Evolutionary conservation across 768 basidiomycete species (phyloP), one percentile per base, ranked within the genome.

Genomic region (Pisolithus orientalis): DNA sequence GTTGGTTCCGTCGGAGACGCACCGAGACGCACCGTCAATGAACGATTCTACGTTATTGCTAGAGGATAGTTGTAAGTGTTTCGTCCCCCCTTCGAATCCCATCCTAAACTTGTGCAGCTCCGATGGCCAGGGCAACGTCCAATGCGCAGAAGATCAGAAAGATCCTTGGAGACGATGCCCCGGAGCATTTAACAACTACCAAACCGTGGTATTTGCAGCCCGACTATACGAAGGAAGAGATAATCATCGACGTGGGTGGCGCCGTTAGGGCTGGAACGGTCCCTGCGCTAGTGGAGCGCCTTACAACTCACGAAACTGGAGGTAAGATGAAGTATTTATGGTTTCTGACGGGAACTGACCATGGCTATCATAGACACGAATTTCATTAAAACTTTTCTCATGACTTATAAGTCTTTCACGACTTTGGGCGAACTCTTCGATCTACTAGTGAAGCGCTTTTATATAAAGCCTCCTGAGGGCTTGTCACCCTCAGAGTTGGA

Each of bases 331-430:
- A n/a, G 13, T 25, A 31, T n/a, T 9, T 42, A 44, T 44, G 42
- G 32, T 10, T 16, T 6, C 16, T 17, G 39, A 42, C 39, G 16
- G 53, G 52, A 21, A 5, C 45, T 21, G 37, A 48, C 56, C 34
- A 54, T 44, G 24, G 34, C 28, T 50, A 24, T 53, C 59, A 38
- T 47, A 87, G 88, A 96, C 67, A 78, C 84, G 0, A 79, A 80
- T 6, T 95, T 87, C 70, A 88, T 78, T 66, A 85, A 86, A 64
- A 85, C 94, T 1, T 98, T 98, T 79, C 70, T 98, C 57, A 86
- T 96, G 82, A 96, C 95, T 1, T 96, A 91, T 76, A 91, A 94
- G 63, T 94, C 92, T 1, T 97, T 98, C 68, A 90, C 90, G 14
- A 85, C 84, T 5, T 73, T 89, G 43, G 80, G 89, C 51, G 85